Evolutionary conservation across 176 grass and related monocot genomes (phyloP), one percentile per base, ranked within the genome.

Genomic region (Bothriochloa decipiens): DNA sequence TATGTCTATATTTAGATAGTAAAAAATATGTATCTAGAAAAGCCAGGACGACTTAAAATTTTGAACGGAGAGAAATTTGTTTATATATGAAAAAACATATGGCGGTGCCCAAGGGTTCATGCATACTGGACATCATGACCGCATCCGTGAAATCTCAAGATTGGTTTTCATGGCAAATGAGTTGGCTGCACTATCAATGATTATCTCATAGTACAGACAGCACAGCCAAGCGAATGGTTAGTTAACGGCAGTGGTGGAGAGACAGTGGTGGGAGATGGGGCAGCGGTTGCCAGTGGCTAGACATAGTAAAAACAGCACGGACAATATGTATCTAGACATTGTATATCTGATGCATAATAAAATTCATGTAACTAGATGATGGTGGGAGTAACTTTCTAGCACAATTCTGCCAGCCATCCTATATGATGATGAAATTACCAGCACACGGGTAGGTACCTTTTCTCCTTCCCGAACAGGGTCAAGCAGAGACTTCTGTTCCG

Each of bases 391-490:
- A 74, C 12, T 70, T 84, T 79, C 41, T 58, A 49, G 9, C 22
- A 37, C 14, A 35, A 67, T 49, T 16, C 36, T 43, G 13, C 9
- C 52, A 77, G 4, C 12, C 7, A 8, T 42, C 75, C 47, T 84
- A 84, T 18, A 74, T 10, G 53, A 10, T 53, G 69, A 28, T 68
- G 62, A 61, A 79, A 86, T 68, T 20, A 82, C 41, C 65, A 72
- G 20, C 20, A 3, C 42, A 62, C 13, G 22, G 18, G 58, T 77
- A 58, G 47, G n/a, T 14, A 98, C 96, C 96, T 98, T 98, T 90
- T 98, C 96, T 78, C 93, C 96, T 93, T 98, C 96, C 75, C 89
- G 85, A 71, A 98, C 81, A 81, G 91, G 86, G 82, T 98, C 96
- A 57, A 95, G 93, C 57, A 93, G 64, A 72, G 80, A 87, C 79